Evolutionary conservation across 78 protist species (phyloP).

Genomic region (Dictyostelium discoideum): DNA sequence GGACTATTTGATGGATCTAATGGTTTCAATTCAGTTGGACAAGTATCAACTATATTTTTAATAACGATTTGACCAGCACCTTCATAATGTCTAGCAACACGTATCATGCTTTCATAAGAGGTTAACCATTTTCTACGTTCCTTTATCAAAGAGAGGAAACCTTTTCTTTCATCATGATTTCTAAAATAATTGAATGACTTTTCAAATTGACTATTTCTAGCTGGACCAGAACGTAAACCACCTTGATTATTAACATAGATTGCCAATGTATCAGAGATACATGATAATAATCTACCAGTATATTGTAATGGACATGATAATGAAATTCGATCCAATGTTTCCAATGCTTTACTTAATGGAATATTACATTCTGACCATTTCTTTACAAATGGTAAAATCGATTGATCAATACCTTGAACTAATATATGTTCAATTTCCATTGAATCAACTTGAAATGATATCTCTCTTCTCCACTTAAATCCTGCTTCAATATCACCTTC

Average conservation of each 20-base stretch:
- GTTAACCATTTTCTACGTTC: conserved; percentile 59
- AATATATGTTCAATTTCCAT: conserved; percentile 25
- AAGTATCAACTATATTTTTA: conserved; percentile 39
- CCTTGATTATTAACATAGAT: conserved; percentile 28
- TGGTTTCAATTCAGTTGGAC: neutral
- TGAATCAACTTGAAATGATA: conserved; percentile 24
- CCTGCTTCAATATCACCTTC: conserved; percentile 58
- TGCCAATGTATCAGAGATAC: conserved; percentile 37
- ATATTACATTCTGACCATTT: conserved; percentile 43
- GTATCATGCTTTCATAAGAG: conserved; percentile 29
- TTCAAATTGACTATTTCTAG: conserved; percentile 9
- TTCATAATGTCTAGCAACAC: conserved; percentile 72
- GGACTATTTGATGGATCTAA: neutral
- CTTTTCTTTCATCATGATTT: conserved; percentile 29
- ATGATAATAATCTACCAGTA: conserved; percentile 27
- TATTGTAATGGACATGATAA: conserved; percentile 10
- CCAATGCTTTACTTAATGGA: conserved; percentile 4
- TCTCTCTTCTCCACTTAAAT: conserved; percentile 32
- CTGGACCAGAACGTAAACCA: conserved; percentile 68
- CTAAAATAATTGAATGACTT: conserved; percentile 14
- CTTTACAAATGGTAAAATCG: conserved; percentile 12
- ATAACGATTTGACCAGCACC: conserved; percentile 69
- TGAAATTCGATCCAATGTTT: conserved; percentile 28
- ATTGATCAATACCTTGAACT: neutral
- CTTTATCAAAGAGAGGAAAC: conserved; percentile 20